These are phyloP conservation scores for Cercospora janseana DNA, from an alignment of 2,329 filamentous ascomycete species.

Conservation along the genomic window DNA sequence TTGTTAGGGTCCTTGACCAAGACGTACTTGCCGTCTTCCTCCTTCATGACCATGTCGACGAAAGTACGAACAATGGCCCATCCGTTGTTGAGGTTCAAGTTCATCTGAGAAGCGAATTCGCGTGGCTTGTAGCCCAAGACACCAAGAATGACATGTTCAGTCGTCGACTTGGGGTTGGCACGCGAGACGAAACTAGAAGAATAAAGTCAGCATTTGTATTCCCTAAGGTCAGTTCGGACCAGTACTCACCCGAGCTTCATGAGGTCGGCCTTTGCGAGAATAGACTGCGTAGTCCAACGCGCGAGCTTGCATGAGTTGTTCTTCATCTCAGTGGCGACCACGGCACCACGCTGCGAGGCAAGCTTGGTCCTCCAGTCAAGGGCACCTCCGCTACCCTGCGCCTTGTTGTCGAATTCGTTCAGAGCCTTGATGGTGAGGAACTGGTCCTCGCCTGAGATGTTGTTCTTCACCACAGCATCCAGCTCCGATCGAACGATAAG, in stretches of 20 bases:
- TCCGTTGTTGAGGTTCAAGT: slow-evolving; percentile 91
- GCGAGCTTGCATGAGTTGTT: slow-evolving; percentile 99
- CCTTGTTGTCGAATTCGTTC: slow-evolving; percentile 99
- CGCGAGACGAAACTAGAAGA: slow-evolving; percentile 86
- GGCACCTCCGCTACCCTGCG: slow-evolving; percentile 88
- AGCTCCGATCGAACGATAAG: slow-evolving; percentile 92
- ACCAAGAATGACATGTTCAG: slow-evolving; percentile 91
- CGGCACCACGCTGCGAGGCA: slow-evolving; percentile 88
- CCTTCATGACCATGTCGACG: slow-evolving; percentile 84
- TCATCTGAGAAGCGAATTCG: slow-evolving; percentile 97
- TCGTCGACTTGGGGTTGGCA: slow-evolving; percentile 84
- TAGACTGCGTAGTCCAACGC: slow-evolving; percentile 94
- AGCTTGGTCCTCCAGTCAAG: slow-evolving; percentile 97
- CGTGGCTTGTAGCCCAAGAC: slow-evolving; percentile 97
- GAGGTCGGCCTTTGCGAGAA: slow-evolving; percentile 92
- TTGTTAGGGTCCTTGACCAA: slow-evolving; percentile 91
- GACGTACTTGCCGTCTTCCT: slow-evolving; percentile 70
- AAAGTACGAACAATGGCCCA: slow-evolving; percentile 99
- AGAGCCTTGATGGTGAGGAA: slow-evolving; percentile 89
- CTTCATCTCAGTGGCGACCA: slow-evolving; percentile 99
- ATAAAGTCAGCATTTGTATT: too few relatives aligned
- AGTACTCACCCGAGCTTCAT: slow-evolving; percentile 92
- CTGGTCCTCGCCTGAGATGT: slow-evolving; percentile 86
- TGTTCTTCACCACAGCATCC: slow-evolving; percentile 94
- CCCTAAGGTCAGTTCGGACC: slow-evolving; percentile 6